Evolutionary conservation across 2,329 filamentous ascomycete genomes (phyloP).

Genomic region (Coniochaeta prunicola): DNA sequence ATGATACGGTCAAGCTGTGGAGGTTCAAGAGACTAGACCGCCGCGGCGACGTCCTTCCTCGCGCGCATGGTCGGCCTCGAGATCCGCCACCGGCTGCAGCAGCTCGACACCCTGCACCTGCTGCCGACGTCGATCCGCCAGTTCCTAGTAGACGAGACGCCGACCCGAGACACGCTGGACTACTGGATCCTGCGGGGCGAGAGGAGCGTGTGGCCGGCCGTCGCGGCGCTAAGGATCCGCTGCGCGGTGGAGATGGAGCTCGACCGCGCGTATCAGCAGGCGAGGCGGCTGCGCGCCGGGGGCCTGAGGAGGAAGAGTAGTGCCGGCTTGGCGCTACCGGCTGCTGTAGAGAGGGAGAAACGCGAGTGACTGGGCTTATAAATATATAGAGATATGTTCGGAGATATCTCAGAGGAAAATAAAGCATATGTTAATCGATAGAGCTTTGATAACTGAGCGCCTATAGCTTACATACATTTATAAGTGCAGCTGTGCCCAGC

Average conservation of each 20-base stretch:
- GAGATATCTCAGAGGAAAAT: too few relatives aligned
- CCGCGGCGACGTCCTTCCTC: constrained; percentile 44
- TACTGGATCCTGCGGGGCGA: constrained; percentile 86
- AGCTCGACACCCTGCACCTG: constrained; percentile 70
- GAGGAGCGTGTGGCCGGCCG: constrained; percentile 82
- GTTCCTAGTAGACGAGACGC: constrained; percentile 79
- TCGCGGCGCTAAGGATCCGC: constrained; percentile 72
- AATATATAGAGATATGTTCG: too few relatives aligned
- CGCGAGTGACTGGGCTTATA: not conserved
- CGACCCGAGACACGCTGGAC: constrained; percentile 65
- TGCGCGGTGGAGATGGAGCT: constrained; percentile 84
- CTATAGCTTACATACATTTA: too few relatives aligned
- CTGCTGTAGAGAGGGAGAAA: constrained; percentile 6
- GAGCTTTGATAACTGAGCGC: too few relatives aligned
- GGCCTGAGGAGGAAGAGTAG: constrained; percentile 38
- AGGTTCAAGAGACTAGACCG: not conserved
- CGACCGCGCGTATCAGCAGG: constrained; percentile 75
- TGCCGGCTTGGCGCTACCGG: constrained; percentile 17
- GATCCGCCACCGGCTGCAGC: constrained; percentile 70
- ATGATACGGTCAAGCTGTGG: not conserved
- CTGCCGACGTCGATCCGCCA: constrained; percentile 64
- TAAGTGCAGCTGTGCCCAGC: too few relatives aligned
- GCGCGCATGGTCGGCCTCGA: constrained; percentile 68
- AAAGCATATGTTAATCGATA: too few relatives aligned
- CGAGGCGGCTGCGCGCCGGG: constrained; percentile 54